A percentile compares a stretch with the other conserved stretches of the same genome.
Evolutionary conservation across 1,284 basidiomycete genomes (phyloP).

Genomic region (Sanguinoderma infundibulare): DNA sequence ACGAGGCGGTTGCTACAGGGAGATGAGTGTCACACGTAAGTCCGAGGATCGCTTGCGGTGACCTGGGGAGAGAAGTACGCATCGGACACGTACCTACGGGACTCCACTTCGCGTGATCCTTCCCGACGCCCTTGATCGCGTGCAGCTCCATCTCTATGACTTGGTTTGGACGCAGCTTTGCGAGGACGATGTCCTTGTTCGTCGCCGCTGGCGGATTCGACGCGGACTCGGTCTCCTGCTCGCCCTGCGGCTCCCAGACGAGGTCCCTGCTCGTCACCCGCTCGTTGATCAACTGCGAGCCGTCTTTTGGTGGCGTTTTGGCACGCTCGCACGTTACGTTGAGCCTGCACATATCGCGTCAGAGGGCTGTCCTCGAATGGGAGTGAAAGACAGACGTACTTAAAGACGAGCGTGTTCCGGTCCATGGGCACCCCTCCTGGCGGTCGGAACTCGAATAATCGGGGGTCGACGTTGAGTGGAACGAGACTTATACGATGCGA

Average conservation of each 20-base stretch:
- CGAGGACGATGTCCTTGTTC: slow-evolving; percentile 86
- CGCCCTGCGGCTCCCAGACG: slow-evolving; percentile 86
- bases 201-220: slow-evolving; percentile 68
- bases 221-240: slow-evolving; percentile 66
- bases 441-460: not conserved
- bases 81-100: slow-evolving; percentile 78
- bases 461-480: not conserved
- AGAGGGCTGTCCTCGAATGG: not conserved
- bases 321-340: not conserved
- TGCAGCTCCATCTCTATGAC: slow-evolving; percentile 87
- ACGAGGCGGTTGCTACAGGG: slow-evolving; percentile 87
- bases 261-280: slow-evolving; percentile 80
- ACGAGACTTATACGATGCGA: not conserved
- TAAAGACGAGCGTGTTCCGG: not conserved
- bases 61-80: too few relatives aligned
- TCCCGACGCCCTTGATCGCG: slow-evolving; percentile 93
- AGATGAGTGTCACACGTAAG: not conserved
- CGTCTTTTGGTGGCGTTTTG: not conserved
- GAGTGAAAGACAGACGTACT: not conserved
- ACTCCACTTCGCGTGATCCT: slow-evolving; percentile 96
- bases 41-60: not conserved
- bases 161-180: slow-evolving; percentile 92
- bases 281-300: slow-evolving; percentile 22
- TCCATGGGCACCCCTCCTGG: not conserved
- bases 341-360: not conserved